These are phyloP conservation scores for Trichocomaceae sp. DNA, from an alignment of 2,329 filamentous ascomycete genomes.

Conservation along the genomic window DNA sequence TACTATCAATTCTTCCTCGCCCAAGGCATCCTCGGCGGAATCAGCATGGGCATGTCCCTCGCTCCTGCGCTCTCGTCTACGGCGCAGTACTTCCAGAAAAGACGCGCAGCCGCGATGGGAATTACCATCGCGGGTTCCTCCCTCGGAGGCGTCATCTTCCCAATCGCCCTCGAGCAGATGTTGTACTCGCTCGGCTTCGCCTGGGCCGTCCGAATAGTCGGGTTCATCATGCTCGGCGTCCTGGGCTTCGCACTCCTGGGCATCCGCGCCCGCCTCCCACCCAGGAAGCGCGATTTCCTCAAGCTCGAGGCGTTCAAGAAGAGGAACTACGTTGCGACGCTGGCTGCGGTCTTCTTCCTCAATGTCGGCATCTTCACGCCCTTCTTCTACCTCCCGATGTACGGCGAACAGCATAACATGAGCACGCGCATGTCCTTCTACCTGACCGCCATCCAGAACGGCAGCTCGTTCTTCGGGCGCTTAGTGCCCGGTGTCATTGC, in stretches of 20 bases:
- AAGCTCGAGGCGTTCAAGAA: constrained; percentile 20
- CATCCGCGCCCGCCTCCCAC: constrained; percentile 19
- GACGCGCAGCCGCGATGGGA: constrained; percentile 42
- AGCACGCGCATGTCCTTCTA: constrained; percentile 20
- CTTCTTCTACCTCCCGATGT: constrained; percentile 27
- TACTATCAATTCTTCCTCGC: constrained; percentile 51
- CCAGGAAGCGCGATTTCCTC: constrained; percentile 27
- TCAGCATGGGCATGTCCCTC: constrained; percentile 35
- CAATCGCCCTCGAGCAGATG: constrained; percentile 11
- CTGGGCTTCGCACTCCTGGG: constrained; percentile 32
- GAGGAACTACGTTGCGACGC: constrained; percentile 16
- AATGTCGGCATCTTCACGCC: constrained; percentile 24
- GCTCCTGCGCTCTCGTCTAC: constrained; percentile 42
- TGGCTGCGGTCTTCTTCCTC: constrained; percentile 19
- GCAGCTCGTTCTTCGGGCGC: constrained; percentile 28
- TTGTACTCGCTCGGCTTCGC: constrained; percentile 53
- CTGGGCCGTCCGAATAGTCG: constrained; percentile 53
- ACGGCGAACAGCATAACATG: constrained; percentile 20
- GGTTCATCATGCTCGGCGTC: constrained; percentile 36
- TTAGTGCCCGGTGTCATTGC: constrained; percentile 27
- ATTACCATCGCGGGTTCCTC: constrained; percentile 42
- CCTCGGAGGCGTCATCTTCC: constrained; percentile 1
- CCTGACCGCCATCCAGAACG: constrained; percentile 27
- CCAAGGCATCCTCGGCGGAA: constrained; percentile 28
- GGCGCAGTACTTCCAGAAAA: constrained; percentile 43